phyloP scores from a whole-genome alignment of 179 eudicot species.

The Heliamphora pulchella region DNA sequence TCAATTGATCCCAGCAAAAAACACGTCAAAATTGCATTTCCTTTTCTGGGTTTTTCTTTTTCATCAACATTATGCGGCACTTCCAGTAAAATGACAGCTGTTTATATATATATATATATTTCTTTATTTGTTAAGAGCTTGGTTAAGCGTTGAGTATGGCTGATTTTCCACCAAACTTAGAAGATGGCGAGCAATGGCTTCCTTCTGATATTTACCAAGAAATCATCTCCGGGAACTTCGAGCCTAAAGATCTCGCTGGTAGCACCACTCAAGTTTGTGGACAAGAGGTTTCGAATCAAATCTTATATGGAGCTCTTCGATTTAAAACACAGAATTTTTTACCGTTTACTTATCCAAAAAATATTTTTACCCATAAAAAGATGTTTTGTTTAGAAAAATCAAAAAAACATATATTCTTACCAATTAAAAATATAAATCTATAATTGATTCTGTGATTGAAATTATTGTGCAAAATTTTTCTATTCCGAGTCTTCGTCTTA shows the following conservation, averaged over 20 bases:
- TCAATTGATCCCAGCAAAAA: background rate
- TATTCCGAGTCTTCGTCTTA: background rate
- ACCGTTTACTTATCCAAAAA: too few species aligned
- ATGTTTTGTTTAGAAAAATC: too few species aligned
- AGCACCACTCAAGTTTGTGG: background rate
- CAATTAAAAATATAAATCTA: too few species aligned
- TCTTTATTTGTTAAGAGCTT: background rate
- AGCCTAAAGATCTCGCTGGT: background rate
- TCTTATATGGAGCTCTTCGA: background rate
- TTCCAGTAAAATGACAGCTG: background rate
- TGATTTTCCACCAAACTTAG: slow-evolving; percentile 15
- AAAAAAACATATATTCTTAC: too few species aligned
- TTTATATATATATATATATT: background rate
- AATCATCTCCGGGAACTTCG: background rate
- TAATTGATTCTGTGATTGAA: too few species aligned
- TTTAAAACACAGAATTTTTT: too few species aligned
- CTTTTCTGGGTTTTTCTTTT: background rate
- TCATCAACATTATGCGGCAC: background rate
- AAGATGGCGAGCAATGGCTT: slow-evolving; percentile 16
- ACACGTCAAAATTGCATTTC: background rate
- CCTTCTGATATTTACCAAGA: slow-evolving; percentile 17
- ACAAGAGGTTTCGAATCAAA: background rate
- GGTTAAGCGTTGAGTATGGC: background rate
- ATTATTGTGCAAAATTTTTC: too few species aligned
- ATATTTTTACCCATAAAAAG: too few species aligned